Percentiles rank a stretch among this genome's conserved stretches.
Evolutionary conservation across 345 rosid genomes (phyloP).

Genomic region (Eucalyptus erythrocorys): DNA sequence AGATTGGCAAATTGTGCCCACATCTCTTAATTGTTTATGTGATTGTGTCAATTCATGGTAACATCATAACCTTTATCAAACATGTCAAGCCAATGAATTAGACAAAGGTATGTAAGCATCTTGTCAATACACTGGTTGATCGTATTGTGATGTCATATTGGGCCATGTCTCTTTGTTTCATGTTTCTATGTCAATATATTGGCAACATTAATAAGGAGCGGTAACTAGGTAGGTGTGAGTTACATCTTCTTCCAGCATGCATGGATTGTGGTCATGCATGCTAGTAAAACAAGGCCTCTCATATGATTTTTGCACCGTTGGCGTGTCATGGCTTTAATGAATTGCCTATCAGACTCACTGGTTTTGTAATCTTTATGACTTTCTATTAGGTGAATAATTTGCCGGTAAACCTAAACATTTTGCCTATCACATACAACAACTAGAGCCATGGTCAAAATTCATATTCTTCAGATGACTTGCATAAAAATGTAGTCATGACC

Average conservation of each 20-base stretch:
- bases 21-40: fast-evolving
- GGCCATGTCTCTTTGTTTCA: background rate
- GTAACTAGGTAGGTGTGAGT: background rate
- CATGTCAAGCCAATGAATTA: background rate
- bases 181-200: background rate
- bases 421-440: constrained; percentile 43
- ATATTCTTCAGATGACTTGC: constrained; percentile 62
- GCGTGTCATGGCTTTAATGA: background rate
- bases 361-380: background rate
- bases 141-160: background rate
- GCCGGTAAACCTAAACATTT: constrained; percentile 40
- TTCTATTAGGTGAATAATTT: constrained; percentile 52
- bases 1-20: background rate
- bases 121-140: background rate
- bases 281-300: background rate
- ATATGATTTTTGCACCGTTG: background rate
- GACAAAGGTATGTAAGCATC: background rate
- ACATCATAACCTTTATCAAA: no score
- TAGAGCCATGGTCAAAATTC: constrained; percentile 50
- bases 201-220: background rate
- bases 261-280: background rate
- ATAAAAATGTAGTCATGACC: constrained; percentile 47
- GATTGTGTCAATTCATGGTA: background rate
- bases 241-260: background rate
- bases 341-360: background rate